These are phyloP conservation scores for Blyttiomyces sp. DNA, from an alignment of 371 early-diverging fungal species.

Conservation along the genomic window DNA sequence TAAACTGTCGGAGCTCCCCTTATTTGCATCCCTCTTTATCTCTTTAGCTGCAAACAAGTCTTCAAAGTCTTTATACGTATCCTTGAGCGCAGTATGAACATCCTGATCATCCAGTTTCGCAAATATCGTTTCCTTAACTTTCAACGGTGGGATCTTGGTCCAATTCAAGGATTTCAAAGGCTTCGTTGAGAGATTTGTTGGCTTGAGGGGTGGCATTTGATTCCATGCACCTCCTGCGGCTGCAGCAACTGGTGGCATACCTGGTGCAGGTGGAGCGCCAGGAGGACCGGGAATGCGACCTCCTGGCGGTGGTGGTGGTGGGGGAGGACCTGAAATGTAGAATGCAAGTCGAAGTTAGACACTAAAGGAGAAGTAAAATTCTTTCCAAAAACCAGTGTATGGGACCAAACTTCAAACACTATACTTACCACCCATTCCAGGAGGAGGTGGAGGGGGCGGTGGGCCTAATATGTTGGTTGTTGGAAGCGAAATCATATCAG, in stretches of 20 bases:
- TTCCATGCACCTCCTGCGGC: constrained; percentile 8
- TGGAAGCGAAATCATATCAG: constrained; percentile 22
- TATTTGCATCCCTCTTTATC: constrained; percentile 19
- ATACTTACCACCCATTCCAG: constrained; percentile 19
- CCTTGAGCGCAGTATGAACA: constrained; percentile 35
- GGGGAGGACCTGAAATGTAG: too few species aligned
- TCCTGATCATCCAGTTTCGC: constrained; percentile 42
- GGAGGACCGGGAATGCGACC: constrained; percentile 36
- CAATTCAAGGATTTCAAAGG: constrained; percentile 55
- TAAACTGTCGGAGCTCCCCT: constrained; percentile 12
- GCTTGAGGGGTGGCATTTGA: constrained; percentile 32
- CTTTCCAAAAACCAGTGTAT: too few species aligned
- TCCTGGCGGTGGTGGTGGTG: constrained; percentile 38
- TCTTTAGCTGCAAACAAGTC: constrained; percentile 51
- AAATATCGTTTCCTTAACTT: constrained; percentile 47
- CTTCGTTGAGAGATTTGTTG: constrained; percentile 41
- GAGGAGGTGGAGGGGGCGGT: constrained; percentile 37
- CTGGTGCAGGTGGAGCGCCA: constrained; percentile 22
- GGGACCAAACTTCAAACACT: too few species aligned
- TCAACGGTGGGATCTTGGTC: constrained; percentile 45
- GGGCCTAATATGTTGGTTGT: constrained; percentile 23
- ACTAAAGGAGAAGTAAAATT: too few species aligned
- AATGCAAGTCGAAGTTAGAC: too few species aligned
- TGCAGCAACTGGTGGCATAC: constrained; percentile 14
- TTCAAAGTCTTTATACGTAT: constrained; percentile 45